Evolutionary conservation across 2,329 filamentous ascomycete species (phyloP).

Genomic region (Cytospora piceae): DNA sequence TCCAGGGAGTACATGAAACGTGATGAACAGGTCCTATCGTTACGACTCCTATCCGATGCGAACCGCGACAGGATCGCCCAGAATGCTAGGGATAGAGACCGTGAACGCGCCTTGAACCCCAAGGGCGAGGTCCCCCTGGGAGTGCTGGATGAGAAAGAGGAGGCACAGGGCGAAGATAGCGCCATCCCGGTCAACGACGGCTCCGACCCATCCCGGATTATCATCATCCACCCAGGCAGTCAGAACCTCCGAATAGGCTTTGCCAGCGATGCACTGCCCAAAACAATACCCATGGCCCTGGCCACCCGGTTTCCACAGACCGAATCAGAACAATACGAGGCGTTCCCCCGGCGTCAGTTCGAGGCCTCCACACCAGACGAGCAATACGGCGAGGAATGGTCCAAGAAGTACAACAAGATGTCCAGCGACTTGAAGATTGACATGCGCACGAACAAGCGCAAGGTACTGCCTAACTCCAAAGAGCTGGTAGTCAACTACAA

Average conservation of each 20-base stretch:
- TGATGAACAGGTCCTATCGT: conserved; percentile 91
- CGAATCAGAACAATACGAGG: conserved; percentile 82
- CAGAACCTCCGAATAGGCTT: conserved; percentile 94
- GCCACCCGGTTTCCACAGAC: conserved; percentile 77
- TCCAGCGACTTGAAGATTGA: conserved; percentile 83
- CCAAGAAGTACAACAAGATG: conserved; percentile 78
- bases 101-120: conserved; percentile 81
- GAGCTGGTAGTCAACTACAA: conserved; percentile 96
- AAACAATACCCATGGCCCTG: conserved; percentile 91
- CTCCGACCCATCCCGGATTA: conserved; percentile 81
- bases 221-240: conserved; percentile 93
- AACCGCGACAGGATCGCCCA: conserved; percentile 82
- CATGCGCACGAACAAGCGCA: conserved; percentile 91
- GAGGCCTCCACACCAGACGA: conserved; percentile 70
- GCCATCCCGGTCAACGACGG: conserved; percentile 61
- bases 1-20: conserved; percentile 93
- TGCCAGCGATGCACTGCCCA: conserved; percentile 93
- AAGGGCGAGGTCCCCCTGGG: conserved; percentile 67
- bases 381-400: conserved; percentile 83
- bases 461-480: conserved; percentile 95
- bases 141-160: conserved; percentile 59
- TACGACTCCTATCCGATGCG: conserved; percentile 86
- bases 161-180: conserved; percentile 40
- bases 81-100: conserved; percentile 72
- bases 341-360: conserved; percentile 72